These are phyloP conservation scores for Trypanosoma cruzi DNA, from an alignment of 208 protist species.

Conservation along the genomic window DNA sequence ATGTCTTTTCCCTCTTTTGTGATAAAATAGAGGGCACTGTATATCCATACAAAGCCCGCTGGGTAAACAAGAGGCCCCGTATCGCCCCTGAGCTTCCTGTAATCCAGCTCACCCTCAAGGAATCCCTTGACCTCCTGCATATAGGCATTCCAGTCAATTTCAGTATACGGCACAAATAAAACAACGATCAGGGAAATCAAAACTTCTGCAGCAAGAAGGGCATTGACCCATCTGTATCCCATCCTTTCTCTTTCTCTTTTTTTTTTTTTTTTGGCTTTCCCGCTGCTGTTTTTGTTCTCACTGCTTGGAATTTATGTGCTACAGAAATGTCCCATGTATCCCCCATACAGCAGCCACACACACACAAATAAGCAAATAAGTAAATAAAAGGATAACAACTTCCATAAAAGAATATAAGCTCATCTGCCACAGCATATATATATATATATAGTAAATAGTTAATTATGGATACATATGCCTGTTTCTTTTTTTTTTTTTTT, in stretches of 20 bases:
- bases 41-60: conserved; percentile 90
- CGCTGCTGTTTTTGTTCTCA: too few relatives aligned
- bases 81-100: conserved; percentile 67
- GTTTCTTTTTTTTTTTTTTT: too few relatives aligned
- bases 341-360: background rate
- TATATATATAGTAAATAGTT: too few relatives aligned
- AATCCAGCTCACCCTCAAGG: conserved; percentile 76
- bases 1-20: conserved; percentile 76
- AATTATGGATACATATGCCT: too few relatives aligned
- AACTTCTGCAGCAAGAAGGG: conserved; percentile 16
- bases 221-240: conserved; percentile 14
- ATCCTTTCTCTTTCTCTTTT: conserved; percentile 7
- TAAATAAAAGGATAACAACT: conserved; percentile 9
- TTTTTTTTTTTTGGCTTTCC: too few relatives aligned
- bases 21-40: conserved; percentile 71
- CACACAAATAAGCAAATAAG: conserved; percentile 1
- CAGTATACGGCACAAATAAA: conserved; percentile 66
- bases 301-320: too few relatives aligned
- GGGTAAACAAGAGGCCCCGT: conserved; percentile 93
- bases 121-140: conserved; percentile 89
- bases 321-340: background rate
- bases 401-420: too few relatives aligned
- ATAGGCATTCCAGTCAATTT: conserved; percentile 93
- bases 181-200: conserved; percentile 33
- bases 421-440: too few relatives aligned